Base-by-base conservation (phyloP, 106 monocot genomes). In the Agapanthus africanus region DNA sequence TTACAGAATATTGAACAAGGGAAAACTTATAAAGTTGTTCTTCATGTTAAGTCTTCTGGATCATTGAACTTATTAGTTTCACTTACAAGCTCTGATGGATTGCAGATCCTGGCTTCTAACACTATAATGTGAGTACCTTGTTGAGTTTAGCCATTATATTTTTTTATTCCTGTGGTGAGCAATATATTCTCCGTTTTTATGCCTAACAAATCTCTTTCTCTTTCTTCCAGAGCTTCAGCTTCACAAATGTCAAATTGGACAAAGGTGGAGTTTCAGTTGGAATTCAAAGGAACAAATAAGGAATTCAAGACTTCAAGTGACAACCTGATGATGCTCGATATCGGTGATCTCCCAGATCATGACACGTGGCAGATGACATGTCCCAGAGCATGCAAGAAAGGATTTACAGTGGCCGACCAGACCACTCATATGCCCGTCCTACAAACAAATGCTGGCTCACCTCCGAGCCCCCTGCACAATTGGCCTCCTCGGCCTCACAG, bases 1-100 rank as follows among this genome's bases (percentile, higher is more conserved):
- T n/a, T n/a, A n/a, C n/a, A n/a, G n/a, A 87, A 99, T 72, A 87
- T 99, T 73, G 89, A 90, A 73, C 47, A 74, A 71, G 87, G 87
- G 64, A 84, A 90, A 66, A 40, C 63, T 22, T 99, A 99, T 75
- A 90, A 83, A 44, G 75, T 99, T 52, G 59, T 72, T 41, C 56
- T 99, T 56, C 59, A 93, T 71, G 73, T 87, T 23, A 92, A 59
- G 67, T 81, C 99, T 77, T 70, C 67, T 54, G 81, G 79, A 0
- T 54, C 80, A 6, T 50, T 84, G 47, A 77, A 83, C 56, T 74
- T 99, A 65, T 77, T 82, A 11, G 77, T 90, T 74, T 89, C 99
- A 63, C 71, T 99, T 59, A 74, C 90, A 38, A 93, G 83, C 67
- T 79, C 93, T 35, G 84, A 99, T 77, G 99, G 99, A 59, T 78